Base-by-base conservation (phyloP, 306 rosid genomes). In the Lathyrus tuberosus region DNA sequence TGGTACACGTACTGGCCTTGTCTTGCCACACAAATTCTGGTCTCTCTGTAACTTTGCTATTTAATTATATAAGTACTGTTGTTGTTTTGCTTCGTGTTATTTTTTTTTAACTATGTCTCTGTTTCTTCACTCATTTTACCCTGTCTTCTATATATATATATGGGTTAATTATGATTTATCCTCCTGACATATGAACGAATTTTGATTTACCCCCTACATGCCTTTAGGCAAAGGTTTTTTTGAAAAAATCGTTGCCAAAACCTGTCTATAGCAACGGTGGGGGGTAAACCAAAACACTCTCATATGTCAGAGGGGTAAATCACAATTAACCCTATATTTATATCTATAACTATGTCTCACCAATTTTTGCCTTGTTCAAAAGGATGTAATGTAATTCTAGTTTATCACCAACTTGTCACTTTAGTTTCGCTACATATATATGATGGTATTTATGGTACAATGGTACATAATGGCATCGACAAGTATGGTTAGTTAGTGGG, bases 21-120 rank as follows among this genome's bases (percentile, higher is more conserved):
- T 62, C 22, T 58, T 42, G 70, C 83, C 86, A 84, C 89, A 86
- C 83, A 84, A 78, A 62, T 71, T 68, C 76, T 72, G 74, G 22
- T 62, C 33, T 8, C 22, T 74, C 14, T 67, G 18, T 7, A 43
- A 18, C 13, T 14, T 65, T 62, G 41, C 35, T 40, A 43, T 5
- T 10, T 57, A 24, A 24, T 13, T 24, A 26, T 47, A 16, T 46
- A n/a, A 12, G 35, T 54, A 26, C 61, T 13, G 15, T 24, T 12
- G 15, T 54, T 54, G 28, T 31, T 54, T 54, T 54, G 10, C 11
- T 28, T 56, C 17, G 13, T 56, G 40, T 56, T 56, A 26, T 6
- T 28, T 56, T 56, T 20, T 53, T 57, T 57, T 57, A 13, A 26
- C 40, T 14, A 24, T 3, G 2, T 9, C 28, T 12, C 40, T 57